Base-by-base conservation (phyloP, 2,329 filamentous ascomycete species). In the Raffaelea arxii region DNA sequence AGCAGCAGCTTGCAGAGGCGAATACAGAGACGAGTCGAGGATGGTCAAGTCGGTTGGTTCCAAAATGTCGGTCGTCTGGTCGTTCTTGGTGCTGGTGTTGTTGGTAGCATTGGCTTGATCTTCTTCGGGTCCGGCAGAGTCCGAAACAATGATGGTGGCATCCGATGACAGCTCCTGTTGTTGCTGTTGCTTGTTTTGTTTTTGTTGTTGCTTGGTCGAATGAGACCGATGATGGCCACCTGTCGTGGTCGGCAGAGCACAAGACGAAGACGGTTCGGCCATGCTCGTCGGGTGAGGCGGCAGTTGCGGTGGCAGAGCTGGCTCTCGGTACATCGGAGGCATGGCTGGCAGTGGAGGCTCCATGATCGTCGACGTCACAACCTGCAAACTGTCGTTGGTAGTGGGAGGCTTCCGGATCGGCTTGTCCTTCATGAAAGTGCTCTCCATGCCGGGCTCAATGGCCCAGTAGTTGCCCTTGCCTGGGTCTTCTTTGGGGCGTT, bases 401-500 rank as follows among this genome's bases (percentile, higher is more conserved):
- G 66, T 72, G 46, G 66, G 70, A 47, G 68, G 64, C 59, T 82
- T 82, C 52, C 82, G 74, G 19, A 72, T 65, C 6, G 82, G 75
- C 71, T 91, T 95, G 60, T 94, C 86, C 65, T 91, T 92, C 65
- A 94, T 75, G 62, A 95, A 97, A 54, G 88, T 81, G 51, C 80
- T 76, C 68, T 97, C 92, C 68, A 86, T 87, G 18, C 91, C 91
- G n/a, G 81, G 75, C 58, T 90, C 82, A 58, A 98, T 95, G 38
- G 82, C 80, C 92, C 92, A 97, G 68, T 97, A 97, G 65, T 95
- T 91, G 38, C 92, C 92, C 66, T 97, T 97, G 57, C 92, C 92
- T 3, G 91, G 90, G 58, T 97, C 92, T 60, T 96, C 90, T 71
- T 97, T 97, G 48, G 90, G 89, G 49, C 92, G 79, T 64, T 96